Percentiles rank a stretch among this genome's conserved stretches.
Conservation (phyloP, 1,139 yeast genomes). For the Trichomonascaceae sp. region DNA sequence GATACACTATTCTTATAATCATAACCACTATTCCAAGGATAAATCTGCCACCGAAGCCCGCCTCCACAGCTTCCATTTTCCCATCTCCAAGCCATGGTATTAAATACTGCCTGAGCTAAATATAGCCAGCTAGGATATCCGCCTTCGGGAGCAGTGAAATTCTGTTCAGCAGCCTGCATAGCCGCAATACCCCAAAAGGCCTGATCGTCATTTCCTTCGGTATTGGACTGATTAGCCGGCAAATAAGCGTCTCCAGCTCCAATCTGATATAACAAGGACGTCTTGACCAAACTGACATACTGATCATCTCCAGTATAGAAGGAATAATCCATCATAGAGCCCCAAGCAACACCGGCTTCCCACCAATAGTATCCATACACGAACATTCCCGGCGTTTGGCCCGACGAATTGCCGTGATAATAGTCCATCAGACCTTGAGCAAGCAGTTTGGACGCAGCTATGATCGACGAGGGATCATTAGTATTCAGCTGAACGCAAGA, state of each 20-base stretch:
- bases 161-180: slow-evolving; percentile 77
- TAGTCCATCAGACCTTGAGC: slow-evolving; percentile 65
- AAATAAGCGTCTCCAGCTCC: slow-evolving; percentile 65
- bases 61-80: slow-evolving; percentile 59
- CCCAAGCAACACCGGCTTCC: slow-evolving; percentile 91
- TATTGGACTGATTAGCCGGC: slow-evolving; percentile 66
- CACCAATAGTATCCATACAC: slow-evolving; percentile 82
- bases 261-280: slow-evolving; percentile 57
- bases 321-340: slow-evolving; percentile 64
- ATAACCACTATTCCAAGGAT: slow-evolving; percentile 69
- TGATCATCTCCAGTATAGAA: slow-evolving; percentile 58
- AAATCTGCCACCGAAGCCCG: slow-evolving; percentile 84
- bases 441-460: slow-evolving; percentile 48
- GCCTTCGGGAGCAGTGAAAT: slow-evolving; percentile 58
- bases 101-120: slow-evolving; percentile 68
- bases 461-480: slow-evolving; percentile 27
- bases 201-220: slow-evolving; percentile 91
- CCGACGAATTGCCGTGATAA: slow-evolving; percentile 50
- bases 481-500: slow-evolving; percentile 6
- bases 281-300: slow-evolving; percentile 47
- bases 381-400: slow-evolving; percentile 69
- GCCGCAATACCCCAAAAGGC: slow-evolving; percentile 86
- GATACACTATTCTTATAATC: slow-evolving; percentile 74
- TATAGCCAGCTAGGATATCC: slow-evolving; percentile 57
- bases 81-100: slow-evolving; percentile 74